Conservation (phyloP, 164 flowering plant species). For the Sedum album region DNA sequence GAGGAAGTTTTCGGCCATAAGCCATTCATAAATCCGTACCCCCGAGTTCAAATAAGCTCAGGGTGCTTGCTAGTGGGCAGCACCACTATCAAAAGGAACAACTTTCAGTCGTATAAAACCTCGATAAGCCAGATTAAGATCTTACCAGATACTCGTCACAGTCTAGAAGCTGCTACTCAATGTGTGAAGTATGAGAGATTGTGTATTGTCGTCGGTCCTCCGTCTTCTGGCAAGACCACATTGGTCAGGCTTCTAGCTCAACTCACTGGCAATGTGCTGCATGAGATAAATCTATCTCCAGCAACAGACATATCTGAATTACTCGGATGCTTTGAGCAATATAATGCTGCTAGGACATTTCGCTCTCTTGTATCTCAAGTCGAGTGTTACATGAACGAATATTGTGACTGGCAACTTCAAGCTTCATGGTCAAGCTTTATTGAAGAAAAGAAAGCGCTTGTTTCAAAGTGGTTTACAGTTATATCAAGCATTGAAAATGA, state of each 20-base stretch:
- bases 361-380: conserved; percentile 43
- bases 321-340: conserved; percentile 95
- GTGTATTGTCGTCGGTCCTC: conserved; percentile 80
- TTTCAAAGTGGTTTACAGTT: conserved; percentile 52
- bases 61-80: conserved; percentile 46
- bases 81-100: conserved; percentile 37
- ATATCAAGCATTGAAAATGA: conserved; percentile 26
- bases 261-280: conserved; percentile 75
- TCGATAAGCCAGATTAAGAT: conserved; percentile 39
- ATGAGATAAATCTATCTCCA: conserved; percentile 79
- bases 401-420: conserved; percentile 37
- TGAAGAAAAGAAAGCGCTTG: conserved; percentile 24
- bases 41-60: conserved; percentile 52
- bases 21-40: conserved; percentile 55
- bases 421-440: conserved; percentile 23
- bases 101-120: conserved; percentile 24
- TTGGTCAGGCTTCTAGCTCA: conserved; percentile 69
- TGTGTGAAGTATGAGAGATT: conserved; percentile 69
- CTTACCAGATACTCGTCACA: conserved; percentile 60
- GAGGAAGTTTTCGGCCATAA: conserved; percentile 59
- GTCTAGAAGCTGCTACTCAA: conserved; percentile 68
- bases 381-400: conserved; percentile 51
- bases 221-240: conserved; percentile 93
- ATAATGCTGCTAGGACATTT: conserved; percentile 56
- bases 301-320: conserved; percentile 90